phyloP scores from a whole-genome alignment of 768 basidiomycete species.

The Kwoniella sp. region DNA sequence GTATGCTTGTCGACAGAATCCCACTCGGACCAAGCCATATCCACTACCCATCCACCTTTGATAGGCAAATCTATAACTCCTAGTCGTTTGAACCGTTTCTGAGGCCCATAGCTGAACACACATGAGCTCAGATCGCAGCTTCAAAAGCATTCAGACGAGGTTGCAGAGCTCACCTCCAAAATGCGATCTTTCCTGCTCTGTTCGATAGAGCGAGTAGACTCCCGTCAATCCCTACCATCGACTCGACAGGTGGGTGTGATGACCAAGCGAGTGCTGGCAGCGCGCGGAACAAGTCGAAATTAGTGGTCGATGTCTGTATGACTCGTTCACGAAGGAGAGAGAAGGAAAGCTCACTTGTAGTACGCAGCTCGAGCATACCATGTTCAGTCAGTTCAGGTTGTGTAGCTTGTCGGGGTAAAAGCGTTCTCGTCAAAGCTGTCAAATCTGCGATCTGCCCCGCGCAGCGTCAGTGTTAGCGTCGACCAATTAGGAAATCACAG shows the following conservation, averaged over 20 bases:
- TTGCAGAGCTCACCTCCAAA: constrained; percentile 37
- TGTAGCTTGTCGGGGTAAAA: neutral
- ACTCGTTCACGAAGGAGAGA: too few species aligned
- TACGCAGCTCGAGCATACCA: constrained; percentile 30
- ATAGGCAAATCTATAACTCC: neutral
- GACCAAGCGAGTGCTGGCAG: constrained; percentile 40
- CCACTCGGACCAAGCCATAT: constrained; percentile 44
- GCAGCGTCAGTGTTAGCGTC: constrained; percentile 10
- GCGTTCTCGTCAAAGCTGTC: constrained; percentile 13
- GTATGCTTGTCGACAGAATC: constrained; percentile 6
- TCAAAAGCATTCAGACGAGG: too few species aligned
- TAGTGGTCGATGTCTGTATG: too few species aligned
- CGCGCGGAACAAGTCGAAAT: neutral
- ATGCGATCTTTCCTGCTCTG: constrained; percentile 30
- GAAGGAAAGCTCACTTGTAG: constrained; percentile 22
- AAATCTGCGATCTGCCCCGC: constrained; percentile 22
- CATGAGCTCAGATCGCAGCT: too few species aligned
- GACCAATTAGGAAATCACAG: too few species aligned
- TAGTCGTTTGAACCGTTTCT: constrained; percentile 22
- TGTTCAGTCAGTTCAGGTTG: neutral
- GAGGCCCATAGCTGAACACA: constrained; percentile 24
- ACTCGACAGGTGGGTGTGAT: constrained; percentile 5
- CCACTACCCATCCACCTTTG: constrained; percentile 20
- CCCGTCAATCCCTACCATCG: constrained; percentile 28
- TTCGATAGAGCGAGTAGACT: constrained; percentile 39